Evolutionary conservation across 2,329 filamentous ascomycete genomes (phyloP).

Genomic region (Escovopsis sp.): DNA sequence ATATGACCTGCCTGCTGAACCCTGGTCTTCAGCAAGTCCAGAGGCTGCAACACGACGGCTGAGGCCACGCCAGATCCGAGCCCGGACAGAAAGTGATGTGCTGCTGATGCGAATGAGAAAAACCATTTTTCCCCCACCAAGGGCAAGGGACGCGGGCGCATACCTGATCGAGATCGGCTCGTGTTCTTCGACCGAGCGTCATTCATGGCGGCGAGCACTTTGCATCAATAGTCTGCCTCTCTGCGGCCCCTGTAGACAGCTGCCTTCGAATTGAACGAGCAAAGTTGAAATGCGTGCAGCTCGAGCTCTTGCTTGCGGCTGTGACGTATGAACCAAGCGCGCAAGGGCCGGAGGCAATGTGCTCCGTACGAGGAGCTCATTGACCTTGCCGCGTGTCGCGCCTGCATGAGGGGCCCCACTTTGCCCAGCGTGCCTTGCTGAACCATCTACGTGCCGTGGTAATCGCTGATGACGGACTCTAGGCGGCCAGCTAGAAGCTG

Average conservation of each 20-base stretch:
- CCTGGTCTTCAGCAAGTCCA: constrained; percentile 91
- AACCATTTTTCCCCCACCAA: not conserved
- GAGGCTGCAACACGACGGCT: constrained; percentile 81
- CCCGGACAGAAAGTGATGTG: constrained; percentile 79
- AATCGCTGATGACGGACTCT: constrained; percentile 49
- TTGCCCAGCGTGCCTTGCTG: not conserved
- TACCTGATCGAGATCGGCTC: constrained; percentile 3
- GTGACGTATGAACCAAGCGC: not conserved
- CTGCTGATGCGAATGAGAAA: constrained; percentile 22
- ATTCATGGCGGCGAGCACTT: not conserved
- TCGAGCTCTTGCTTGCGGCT: not conserved
- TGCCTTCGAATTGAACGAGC: not conserved
- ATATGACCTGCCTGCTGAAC: constrained; percentile 72
- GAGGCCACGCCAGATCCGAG: constrained; percentile 76
- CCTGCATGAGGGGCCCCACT: too few relatives aligned
- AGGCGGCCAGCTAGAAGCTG: constrained; percentile 66
- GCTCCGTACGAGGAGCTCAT: not conserved
- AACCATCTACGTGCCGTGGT: constrained; percentile 12
- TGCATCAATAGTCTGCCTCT: not conserved
- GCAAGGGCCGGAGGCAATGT: too few relatives aligned
- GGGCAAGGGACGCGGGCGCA: not conserved
- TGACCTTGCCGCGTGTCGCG: too few relatives aligned
- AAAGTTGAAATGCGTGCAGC: not conserved
- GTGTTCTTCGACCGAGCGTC: not conserved
- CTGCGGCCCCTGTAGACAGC: not conserved